Conservation (phyloP, 2,329 filamentous ascomycete species). For the Phaeosphaeria sp. region DNA sequence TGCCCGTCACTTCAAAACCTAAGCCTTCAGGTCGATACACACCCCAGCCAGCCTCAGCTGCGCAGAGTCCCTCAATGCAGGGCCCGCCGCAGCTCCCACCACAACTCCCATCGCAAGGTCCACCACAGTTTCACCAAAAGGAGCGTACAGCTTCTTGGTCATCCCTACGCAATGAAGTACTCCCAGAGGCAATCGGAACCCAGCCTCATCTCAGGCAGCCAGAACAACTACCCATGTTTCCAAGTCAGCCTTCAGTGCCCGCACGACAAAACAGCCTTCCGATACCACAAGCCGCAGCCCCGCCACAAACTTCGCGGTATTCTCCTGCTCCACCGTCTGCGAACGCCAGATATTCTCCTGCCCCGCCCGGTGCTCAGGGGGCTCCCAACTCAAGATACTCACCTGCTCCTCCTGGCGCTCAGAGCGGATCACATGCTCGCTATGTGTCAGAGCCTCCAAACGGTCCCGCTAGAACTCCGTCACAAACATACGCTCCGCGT, state of each 20-base stretch:
- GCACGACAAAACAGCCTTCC: conserved; percentile 40
- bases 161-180: conserved; percentile 43
- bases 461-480: conserved; percentile 44
- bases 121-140: conserved; percentile 37
- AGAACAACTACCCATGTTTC: conserved; percentile 49
- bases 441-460: conserved; percentile 48
- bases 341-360: conserved; percentile 51
- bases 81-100: conserved; percentile 23
- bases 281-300: conserved; percentile 37
- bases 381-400: conserved; percentile 48
- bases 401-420: conserved; percentile 46
- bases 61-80: conserved; percentile 30
- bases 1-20: conserved; percentile 54
- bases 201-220: conserved; percentile 49
- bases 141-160: conserved; percentile 47
- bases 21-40: conserved; percentile 48
- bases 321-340: conserved; percentile 41
- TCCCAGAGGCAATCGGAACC: conserved; percentile 33
- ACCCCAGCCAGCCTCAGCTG: conserved; percentile 40
- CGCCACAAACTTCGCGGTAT: conserved; percentile 28
- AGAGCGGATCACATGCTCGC: conserved; percentile 43
- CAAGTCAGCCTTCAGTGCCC: conserved; percentile 40
- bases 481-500: conserved; percentile 65
- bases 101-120: conserved; percentile 14
- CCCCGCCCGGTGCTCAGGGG: conserved; percentile 44